These are phyloP conservation scores for Trametes gibbosa DNA, from an alignment of 768 basidiomycete genomes.

Conservation along the genomic window DNA sequence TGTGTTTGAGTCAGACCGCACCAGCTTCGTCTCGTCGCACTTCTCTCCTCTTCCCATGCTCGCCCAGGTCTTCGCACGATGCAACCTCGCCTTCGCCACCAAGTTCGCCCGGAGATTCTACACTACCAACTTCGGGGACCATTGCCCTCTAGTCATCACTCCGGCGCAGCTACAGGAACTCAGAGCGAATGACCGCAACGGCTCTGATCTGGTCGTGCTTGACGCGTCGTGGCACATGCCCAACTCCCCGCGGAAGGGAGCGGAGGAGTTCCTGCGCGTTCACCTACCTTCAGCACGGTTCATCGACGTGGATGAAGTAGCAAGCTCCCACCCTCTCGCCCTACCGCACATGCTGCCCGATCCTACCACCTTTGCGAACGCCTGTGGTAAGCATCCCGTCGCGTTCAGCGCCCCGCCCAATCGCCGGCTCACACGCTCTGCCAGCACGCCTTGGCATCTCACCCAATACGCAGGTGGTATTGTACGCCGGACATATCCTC, in stretches of 20 bases:
- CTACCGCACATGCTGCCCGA: constrained; percentile 95
- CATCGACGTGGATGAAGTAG: constrained; percentile 22
- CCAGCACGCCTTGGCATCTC: constrained; percentile 70
- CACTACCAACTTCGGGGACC: constrained; percentile 30
- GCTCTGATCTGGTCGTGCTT: constrained; percentile 43
- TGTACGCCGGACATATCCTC: constrained; percentile 45
- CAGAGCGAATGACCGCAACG: neutral
- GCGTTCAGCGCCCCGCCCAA: too few relatives aligned
- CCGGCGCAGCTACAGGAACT: constrained; percentile 43
- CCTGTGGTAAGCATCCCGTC: constrained; percentile 61
- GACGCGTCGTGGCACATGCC: constrained; percentile 98
- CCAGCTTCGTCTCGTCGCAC: neutral
- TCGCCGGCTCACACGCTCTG: too few relatives aligned
- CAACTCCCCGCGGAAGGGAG: constrained; percentile 70
- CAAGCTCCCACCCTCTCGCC: constrained; percentile 70
- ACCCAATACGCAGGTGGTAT: constrained; percentile 73
- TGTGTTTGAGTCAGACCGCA: too few relatives aligned
- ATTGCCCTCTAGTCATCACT: constrained; percentile 49
- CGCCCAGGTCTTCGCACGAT: neutral
- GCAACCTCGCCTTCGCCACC: neutral
- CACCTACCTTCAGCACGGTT: constrained; percentile 20
- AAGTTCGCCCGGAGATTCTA: constrained; percentile 1
- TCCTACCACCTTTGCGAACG: constrained; percentile 64
- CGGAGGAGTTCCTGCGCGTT: constrained; percentile 24
- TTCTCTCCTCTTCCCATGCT: neutral